These are phyloP conservation scores for Camelina neglecta DNA, from an alignment of 345 rosid species.

Conservation along the genomic window DNA sequence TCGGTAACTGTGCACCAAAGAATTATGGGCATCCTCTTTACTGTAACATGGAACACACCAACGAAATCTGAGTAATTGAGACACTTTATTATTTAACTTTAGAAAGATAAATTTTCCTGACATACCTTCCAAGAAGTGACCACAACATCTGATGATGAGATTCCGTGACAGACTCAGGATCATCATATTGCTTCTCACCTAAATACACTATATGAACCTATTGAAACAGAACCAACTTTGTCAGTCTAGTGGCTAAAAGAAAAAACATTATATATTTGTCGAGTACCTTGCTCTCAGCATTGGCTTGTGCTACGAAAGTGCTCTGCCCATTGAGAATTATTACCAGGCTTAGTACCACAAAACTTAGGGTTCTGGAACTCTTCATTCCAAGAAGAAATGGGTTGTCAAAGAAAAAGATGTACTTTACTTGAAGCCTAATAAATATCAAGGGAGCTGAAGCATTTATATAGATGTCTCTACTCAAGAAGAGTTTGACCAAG, in stretches of 20 bases:
- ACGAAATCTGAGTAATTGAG: constrained; percentile 25
- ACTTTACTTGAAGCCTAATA: not conserved
- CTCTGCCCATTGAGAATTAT: constrained; percentile 6
- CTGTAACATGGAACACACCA: constrained; percentile 39
- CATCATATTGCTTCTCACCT: constrained; percentile 49
- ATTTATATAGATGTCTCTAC: constrained; percentile 16
- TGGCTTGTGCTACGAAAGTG: not conserved
- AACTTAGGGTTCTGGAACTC: not conserved
- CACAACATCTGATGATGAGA: constrained; percentile 45
- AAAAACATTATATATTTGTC: not conserved
- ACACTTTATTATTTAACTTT: not conserved
- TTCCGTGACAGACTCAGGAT: constrained; percentile 41
- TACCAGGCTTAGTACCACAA: constrained; percentile 20
- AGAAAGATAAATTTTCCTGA: not conserved
- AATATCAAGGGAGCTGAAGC: not conserved
- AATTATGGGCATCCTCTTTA: constrained; percentile 46
- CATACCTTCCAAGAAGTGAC: constrained; percentile 46
- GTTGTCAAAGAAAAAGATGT: not conserved
- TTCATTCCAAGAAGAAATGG: not conserved
- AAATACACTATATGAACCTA: constrained; percentile 50
- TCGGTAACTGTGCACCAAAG: constrained; percentile 55
- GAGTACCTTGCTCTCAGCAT: constrained; percentile 34
- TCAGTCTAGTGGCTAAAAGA: not conserved
- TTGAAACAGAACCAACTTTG: constrained; percentile 1
- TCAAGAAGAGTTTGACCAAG: constrained; percentile 15